Evolutionary conservation across 1,284 basidiomycete genomes (phyloP).

Genomic region (Fistulina hepatica): DNA sequence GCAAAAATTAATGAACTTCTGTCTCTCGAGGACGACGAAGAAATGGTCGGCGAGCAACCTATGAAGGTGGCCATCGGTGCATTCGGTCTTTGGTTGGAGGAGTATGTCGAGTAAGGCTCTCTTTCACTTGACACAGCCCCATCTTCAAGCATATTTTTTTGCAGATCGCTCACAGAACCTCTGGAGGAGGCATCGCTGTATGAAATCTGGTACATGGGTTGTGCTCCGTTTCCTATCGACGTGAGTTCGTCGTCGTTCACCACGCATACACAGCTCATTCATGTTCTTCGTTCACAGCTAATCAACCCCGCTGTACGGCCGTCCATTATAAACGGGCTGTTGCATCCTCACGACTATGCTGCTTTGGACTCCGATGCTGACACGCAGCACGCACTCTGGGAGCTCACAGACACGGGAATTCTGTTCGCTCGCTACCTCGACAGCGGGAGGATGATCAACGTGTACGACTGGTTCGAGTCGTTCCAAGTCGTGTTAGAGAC

Average conservation of each 20-base stretch:
- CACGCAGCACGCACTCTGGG: conserved; percentile 28
- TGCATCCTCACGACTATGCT: conserved; percentile 45
- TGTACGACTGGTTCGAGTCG: conserved; percentile 72
- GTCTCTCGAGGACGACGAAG: conserved; percentile 16
- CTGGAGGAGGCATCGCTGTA: conserved; percentile 44
- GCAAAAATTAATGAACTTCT: conserved; percentile 13
- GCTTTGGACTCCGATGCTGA: conserved; percentile 14
- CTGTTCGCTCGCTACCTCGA: conserved; percentile 66
- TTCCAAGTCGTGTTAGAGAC: conserved; percentile 52
- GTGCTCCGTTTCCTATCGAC: conserved; percentile 51
- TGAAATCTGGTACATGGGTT: conserved; percentile 64
- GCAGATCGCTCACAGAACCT: conserved; percentile 23
- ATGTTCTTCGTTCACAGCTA: conserved; percentile 40
- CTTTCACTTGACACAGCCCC: conserved; percentile 1
- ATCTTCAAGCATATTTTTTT: background rate
- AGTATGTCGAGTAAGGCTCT: conserved; percentile 38
- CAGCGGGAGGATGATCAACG: conserved; percentile 67
- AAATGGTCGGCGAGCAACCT: conserved; percentile 6
- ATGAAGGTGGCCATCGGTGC: too few species aligned
- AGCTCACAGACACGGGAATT: conserved; percentile 59
- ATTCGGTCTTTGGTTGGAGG: conserved; percentile 36
- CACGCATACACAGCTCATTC: background rate
- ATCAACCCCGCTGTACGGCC: conserved; percentile 57
- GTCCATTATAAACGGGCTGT: conserved; percentile 46
- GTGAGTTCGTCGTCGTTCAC: conserved; percentile 25